Conservation (phyloP, 2,329 filamentous ascomycete species). For the Didymella pomorum region DNA sequence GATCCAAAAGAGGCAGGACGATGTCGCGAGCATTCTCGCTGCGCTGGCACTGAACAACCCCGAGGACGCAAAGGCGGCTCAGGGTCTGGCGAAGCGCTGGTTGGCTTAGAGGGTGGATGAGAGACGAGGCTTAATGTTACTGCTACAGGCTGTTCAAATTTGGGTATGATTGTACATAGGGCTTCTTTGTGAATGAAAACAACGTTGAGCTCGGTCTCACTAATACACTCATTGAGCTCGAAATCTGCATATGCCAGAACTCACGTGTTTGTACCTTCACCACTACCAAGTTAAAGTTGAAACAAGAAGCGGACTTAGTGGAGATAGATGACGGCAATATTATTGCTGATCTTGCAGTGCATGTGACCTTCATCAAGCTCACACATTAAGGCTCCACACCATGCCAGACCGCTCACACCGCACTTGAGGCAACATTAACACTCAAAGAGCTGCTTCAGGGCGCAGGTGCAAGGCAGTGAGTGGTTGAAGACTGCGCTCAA, state of each 20-base stretch:
- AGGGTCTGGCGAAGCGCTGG: constrained; percentile 25
- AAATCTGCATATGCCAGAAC: neutral
- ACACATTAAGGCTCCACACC: constrained; percentile 16
- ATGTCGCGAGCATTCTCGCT: constrained; percentile 30
- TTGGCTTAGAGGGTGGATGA: constrained; percentile 14
- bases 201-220: constrained; percentile 18
- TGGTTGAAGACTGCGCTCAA: neutral
- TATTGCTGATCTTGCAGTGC: constrained; percentile 13
- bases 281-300: neutral
- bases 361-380: constrained; percentile 18
- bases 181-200: constrained; percentile 9
- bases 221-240: constrained; percentile 14
- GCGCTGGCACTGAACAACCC: constrained; percentile 31
- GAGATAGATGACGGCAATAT: constrained; percentile 6
- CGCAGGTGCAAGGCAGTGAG: neutral
- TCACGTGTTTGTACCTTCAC: neutral
- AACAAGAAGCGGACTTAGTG: constrained; percentile 2
- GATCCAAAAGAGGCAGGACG: constrained; percentile 29
- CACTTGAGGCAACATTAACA: constrained; percentile 10
- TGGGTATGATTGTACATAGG: constrained; percentile 12
- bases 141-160: neutral
- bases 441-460: neutral
- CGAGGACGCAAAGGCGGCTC: constrained; percentile 29
- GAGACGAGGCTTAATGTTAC: neutral
- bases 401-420: constrained; percentile 15